phyloP scores from a whole-genome alignment of 202 grass and related monocot genomes.

The Elaeis oleifera region DNA sequence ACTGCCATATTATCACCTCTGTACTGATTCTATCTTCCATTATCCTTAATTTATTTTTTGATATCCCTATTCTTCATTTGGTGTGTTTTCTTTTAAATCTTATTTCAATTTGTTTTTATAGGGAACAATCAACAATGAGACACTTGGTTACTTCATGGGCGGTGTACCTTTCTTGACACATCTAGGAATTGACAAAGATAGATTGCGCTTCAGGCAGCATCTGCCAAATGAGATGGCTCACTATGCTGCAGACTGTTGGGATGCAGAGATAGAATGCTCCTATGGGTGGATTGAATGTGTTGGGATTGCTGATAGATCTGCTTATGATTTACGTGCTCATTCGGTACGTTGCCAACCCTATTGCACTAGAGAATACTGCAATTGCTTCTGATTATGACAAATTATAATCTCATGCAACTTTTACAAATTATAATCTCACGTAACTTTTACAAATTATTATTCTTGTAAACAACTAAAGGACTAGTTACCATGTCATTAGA shows the following conservation, averaged over 20 bases:
- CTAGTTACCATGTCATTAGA: too few relatives aligned
- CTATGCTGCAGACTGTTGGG: constrained; percentile 84
- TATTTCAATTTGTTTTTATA: constrained; percentile 11
- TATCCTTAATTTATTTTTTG: too few relatives aligned
- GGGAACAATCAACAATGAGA: constrained; percentile 76
- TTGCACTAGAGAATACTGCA: too few relatives aligned
- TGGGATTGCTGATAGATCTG: constrained; percentile 77
- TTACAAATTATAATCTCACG: too few relatives aligned
- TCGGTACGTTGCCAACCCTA: constrained; percentile 24
- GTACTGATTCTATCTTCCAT: background rate
- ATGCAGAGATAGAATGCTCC: constrained; percentile 77
- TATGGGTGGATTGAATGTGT: constrained; percentile 82
- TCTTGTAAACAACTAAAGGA: too few relatives aligned
- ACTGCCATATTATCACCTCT: constrained; percentile 6
- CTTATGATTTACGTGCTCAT: constrained; percentile 76
- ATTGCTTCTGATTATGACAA: too few relatives aligned
- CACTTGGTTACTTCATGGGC: constrained; percentile 81
- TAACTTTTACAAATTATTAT: too few relatives aligned
- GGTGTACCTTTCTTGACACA: constrained; percentile 69
- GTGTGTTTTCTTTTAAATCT: constrained; percentile 3
- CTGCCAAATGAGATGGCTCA: constrained; percentile 87
- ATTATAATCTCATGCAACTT: too few relatives aligned
- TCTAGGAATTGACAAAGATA: constrained; percentile 50
- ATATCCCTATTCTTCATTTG: background rate
- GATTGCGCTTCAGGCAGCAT: constrained; percentile 70